These are phyloP conservation scores for Trichoderma parareesei DNA, from an alignment of 495 filamentous ascomycete genomes.

Conservation along the genomic window DNA sequence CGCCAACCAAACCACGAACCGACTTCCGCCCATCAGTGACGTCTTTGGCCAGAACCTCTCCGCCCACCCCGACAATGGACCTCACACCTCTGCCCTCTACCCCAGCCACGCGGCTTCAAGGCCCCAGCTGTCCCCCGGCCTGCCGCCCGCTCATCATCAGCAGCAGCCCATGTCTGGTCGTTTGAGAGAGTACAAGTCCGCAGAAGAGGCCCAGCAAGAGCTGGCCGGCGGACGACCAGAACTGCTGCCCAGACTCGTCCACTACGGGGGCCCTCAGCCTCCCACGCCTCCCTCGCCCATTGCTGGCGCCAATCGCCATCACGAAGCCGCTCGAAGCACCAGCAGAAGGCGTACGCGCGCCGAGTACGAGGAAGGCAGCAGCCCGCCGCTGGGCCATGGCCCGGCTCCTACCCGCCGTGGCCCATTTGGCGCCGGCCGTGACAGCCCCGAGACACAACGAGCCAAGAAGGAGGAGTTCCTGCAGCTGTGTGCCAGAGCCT, in stretches of 20 bases:
- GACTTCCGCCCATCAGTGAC: constrained; percentile 87
- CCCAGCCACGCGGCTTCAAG: constrained; percentile 55
- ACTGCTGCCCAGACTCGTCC: constrained; percentile 82
- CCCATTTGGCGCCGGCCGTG: constrained; percentile 67
- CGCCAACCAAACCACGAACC: constrained; percentile 82
- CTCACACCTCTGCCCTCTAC: constrained; percentile 19
- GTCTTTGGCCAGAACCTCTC: constrained; percentile 85
- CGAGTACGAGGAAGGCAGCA: constrained; percentile 86
- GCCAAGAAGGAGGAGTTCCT: constrained; percentile 95
- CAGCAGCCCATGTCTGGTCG: constrained; percentile 32
- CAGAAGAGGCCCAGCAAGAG: constrained; percentile 87
- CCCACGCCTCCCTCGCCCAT: constrained; percentile 88
- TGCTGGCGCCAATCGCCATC: constrained; percentile 21
- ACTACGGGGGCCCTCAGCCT: constrained; percentile 84
- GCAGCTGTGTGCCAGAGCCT: constrained; percentile 74
- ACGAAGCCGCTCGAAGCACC: constrained; percentile 39
- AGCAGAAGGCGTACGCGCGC: constrained; percentile 67
- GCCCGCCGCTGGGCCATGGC: constrained; percentile 63
- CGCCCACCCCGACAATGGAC: constrained; percentile 42
- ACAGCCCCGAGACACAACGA: constrained; percentile 74
- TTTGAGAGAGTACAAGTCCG: constrained; percentile 83
- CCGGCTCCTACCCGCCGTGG: constrained; percentile 50
- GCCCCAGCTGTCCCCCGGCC: constrained; percentile 69
- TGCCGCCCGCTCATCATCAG: constrained; percentile 20
- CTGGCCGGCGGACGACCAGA: constrained; percentile 87